Evolutionary conservation across 192 early-diverging fungal species (phyloP).

Genomic region (Linnemannia elongata): DNA sequence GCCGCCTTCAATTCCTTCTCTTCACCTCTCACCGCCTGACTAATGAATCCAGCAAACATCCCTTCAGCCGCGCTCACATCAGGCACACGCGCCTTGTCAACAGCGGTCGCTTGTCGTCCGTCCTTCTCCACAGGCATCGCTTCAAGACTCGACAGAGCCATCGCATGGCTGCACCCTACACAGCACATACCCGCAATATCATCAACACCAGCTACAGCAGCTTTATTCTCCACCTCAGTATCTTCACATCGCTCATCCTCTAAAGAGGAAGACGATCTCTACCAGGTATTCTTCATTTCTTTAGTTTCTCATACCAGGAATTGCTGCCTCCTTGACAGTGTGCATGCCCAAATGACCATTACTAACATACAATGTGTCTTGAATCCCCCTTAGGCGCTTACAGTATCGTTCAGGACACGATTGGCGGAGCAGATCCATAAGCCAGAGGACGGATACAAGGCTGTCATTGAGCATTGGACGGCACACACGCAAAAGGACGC

Average conservation of each 20-base stretch:
- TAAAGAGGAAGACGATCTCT: conserved; percentile 52
- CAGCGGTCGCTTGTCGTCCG: conserved; percentile 8
- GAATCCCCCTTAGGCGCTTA: conserved; percentile 26
- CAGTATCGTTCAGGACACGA: conserved; percentile 48
- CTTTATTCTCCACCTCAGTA: conserved; percentile 22
- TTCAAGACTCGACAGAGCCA: conserved; percentile 11
- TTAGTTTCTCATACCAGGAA: background rate
- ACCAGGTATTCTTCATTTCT: conserved; percentile 31
- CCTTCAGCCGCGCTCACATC: conserved; percentile 26
- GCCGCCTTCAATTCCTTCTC: background rate
- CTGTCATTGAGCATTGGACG: conserved; percentile 54
- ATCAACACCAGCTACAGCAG: conserved; percentile 10
- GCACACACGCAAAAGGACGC: conserved; percentile 42
- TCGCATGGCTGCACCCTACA: conserved; percentile 19
- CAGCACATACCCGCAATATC: background rate
- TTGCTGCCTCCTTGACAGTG: background rate
- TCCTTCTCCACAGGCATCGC: conserved; percentile 12
- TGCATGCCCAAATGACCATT: background rate
- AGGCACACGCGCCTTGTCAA: conserved; percentile 32
- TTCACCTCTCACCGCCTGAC: too few relatives aligned
- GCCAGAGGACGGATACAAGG: conserved; percentile 52
- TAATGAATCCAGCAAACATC: conserved; percentile 21
- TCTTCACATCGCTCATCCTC: conserved; percentile 12
- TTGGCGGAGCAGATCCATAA: conserved; percentile 53
- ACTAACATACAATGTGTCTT: background rate